Evolutionary conservation across 176 grass and related monocot genomes (phyloP).

Genomic region (Olyra latifolia): DNA sequence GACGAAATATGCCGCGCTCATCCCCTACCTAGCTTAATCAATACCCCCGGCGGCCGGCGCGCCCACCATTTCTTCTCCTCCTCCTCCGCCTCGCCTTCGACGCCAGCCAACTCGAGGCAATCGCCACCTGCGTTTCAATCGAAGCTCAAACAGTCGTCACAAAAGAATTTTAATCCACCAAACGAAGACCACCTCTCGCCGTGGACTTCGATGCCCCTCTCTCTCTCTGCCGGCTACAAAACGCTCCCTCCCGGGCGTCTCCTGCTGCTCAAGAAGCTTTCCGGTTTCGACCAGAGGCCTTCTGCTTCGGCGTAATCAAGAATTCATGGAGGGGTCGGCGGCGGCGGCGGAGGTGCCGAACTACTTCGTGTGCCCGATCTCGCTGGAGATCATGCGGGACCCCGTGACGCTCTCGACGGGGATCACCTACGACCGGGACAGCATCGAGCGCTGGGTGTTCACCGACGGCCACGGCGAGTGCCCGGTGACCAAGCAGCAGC

Average conservation of each 20-base stretch:
- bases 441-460: slow-evolving; percentile 91
- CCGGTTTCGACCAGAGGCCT: neutral
- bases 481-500: slow-evolving; percentile 67
- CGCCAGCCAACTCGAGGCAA: slow-evolving; percentile 13
- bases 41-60: neutral
- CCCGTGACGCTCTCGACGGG: slow-evolving; percentile 87
- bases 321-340: slow-evolving; percentile 23
- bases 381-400: slow-evolving; percentile 80
- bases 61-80: slow-evolving; percentile 17
- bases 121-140: slow-evolving; percentile 25
- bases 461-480: slow-evolving; percentile 62
- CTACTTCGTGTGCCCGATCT: slow-evolving; percentile 89
- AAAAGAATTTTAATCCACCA: slow-evolving; percentile 18
- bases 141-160: neutral
- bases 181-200: slow-evolving; percentile 30
- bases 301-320: neutral
- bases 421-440: slow-evolving; percentile 89
- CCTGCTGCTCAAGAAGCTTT: slow-evolving; percentile 42
- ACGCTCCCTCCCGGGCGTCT: neutral
- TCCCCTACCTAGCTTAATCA: neutral
- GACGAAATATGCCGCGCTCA: neutral
- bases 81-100: neutral
- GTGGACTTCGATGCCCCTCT: slow-evolving; percentile 15
- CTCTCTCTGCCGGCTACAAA: neutral
- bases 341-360: slow-evolving; percentile 56